These are phyloP conservation scores for Puya raimondii DNA, from an alignment of 176 grass and related monocot species.

Conservation along the genomic window DNA sequence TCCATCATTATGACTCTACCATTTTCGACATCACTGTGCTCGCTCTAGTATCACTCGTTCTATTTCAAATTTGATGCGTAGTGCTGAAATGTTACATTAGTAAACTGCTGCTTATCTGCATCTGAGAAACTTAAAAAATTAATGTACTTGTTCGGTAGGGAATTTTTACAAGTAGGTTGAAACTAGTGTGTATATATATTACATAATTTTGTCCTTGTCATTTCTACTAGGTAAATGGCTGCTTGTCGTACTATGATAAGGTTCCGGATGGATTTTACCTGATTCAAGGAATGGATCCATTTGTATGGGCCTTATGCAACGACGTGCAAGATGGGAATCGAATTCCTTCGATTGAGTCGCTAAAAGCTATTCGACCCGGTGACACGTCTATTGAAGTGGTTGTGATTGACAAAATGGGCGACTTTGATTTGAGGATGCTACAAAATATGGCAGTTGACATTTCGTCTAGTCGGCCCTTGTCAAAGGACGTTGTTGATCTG, in stretches of 20 bases:
- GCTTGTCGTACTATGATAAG: conserved; percentile 66
- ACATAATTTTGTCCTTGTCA: background rate
- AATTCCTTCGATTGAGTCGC: conserved; percentile 55
- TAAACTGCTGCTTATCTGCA: background rate
- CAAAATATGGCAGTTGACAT: conserved; percentile 33
- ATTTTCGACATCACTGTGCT: background rate
- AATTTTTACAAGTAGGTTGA: no score
- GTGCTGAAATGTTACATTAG: background rate
- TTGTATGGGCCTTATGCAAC: conserved; percentile 73
- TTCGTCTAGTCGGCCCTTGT: conserved; percentile 28
- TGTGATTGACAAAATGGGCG: conserved; percentile 43
- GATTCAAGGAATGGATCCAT: conserved; percentile 79
- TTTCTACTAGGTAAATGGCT: conserved; percentile 52
- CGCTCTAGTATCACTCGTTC: background rate
- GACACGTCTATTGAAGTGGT: conserved; percentile 49
- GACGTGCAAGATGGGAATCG: conserved; percentile 44
- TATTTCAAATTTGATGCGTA: background rate
- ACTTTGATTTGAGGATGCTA: conserved; percentile 47
- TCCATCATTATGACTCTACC: background rate
- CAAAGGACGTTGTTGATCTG: conserved; percentile 43
- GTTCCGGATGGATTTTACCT: conserved; percentile 65
- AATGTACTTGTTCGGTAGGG: no score
- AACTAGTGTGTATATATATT: no score
- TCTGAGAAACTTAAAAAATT: background rate
- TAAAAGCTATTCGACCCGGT: conserved; percentile 34